Conservation (phyloP, 805 yeast genomes). For the Candida railenensis region DNA sequence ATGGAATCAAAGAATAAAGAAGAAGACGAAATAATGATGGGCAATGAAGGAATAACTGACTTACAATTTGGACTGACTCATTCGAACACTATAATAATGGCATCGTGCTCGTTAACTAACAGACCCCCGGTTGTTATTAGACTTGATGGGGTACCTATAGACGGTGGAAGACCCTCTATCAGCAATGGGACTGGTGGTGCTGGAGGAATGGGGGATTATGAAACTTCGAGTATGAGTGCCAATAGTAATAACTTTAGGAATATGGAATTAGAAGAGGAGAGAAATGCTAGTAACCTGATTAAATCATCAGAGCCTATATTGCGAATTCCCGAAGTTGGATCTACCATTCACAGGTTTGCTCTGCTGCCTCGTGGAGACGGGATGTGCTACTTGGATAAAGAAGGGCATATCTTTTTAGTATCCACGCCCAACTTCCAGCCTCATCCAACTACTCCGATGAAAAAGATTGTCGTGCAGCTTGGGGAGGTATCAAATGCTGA, state of each 20-base stretch:
- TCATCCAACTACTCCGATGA: slow-evolving; percentile 15
- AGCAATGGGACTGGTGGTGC: slow-evolving; percentile 2
- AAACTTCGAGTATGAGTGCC: slow-evolving; percentile 1
- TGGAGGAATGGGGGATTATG: slow-evolving; percentile 3
- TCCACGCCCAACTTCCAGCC: slow-evolving; percentile 50
- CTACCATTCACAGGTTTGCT: slow-evolving; percentile 68
- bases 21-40: slow-evolving; percentile 43
- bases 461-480: slow-evolving; percentile 59
- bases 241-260: neutral
- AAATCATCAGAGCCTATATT: slow-evolving; percentile 35
- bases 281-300: slow-evolving; percentile 9
- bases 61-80: slow-evolving; percentile 49
- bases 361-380: slow-evolving; percentile 87
- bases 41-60: slow-evolving; percentile 88
- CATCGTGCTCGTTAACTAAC: slow-evolving; percentile 36
- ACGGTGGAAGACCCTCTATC: slow-evolving; percentile 14
- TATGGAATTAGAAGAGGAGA: neutral
- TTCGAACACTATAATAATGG: slow-evolving; percentile 36
- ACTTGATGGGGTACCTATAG: slow-evolving; percentile 49
- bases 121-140: slow-evolving; percentile 32
- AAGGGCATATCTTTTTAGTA: slow-evolving; percentile 72
- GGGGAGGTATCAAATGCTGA: slow-evolving; percentile 80
- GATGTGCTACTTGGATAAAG: slow-evolving; percentile 74
- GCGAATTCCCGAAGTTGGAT: slow-evolving; percentile 78
- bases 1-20: slow-evolving; percentile 7